A percentile compares a stretch with the other conserved stretches of the same genome.
Conservation (phyloP, 768 basidiomycete species). For the Psilocybe azurescens region DNA sequence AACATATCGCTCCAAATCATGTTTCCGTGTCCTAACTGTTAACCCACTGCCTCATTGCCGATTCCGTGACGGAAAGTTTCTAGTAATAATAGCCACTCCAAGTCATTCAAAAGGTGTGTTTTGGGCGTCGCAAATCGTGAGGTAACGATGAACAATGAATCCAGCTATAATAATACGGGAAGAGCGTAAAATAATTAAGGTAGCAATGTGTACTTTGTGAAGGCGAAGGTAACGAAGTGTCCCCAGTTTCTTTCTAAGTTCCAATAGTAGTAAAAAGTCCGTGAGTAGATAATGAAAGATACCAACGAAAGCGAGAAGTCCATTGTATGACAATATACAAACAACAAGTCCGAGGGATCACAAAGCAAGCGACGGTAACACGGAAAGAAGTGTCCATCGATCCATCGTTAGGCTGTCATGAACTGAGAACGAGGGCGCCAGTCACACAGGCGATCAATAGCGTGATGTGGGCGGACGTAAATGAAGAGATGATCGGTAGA, state of each 20-base stretch:
- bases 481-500: neutral
- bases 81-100: no score
- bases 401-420: slow-evolving; percentile 1
- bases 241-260: neutral
- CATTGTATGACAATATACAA: neutral
- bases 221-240: neutral
- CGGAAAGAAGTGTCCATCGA: neutral
- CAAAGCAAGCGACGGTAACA: neutral
- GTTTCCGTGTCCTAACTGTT: no score
- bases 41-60: no score
- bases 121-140: no score
- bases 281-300: neutral
- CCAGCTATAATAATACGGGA: no score
- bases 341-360: no score
- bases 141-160: no score
- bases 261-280: neutral
- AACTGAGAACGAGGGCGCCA: slow-evolving; percentile 1
- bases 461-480: neutral
- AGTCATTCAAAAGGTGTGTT: no score
- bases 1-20: no score
- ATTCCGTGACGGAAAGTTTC: no score
- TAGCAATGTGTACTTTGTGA: neutral
- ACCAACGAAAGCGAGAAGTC: neutral
- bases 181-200: no score
- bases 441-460: slow-evolving; percentile 9